Conservation (phyloP, 2,329 filamentous ascomycete genomes). For the Tolypocladium inflatum region DNA sequence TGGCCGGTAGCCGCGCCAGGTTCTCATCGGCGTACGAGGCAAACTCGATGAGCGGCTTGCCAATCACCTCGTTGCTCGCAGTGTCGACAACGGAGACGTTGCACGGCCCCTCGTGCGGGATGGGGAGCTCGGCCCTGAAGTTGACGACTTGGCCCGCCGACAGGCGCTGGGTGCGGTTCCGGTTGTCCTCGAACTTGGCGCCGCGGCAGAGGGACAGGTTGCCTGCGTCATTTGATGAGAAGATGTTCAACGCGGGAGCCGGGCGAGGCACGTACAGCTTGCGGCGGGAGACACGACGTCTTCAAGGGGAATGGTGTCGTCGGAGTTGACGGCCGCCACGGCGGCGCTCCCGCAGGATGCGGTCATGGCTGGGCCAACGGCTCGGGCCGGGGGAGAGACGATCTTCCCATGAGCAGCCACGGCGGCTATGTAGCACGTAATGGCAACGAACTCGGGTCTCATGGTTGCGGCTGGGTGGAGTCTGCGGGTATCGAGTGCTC, state of each 20-base stretch:
- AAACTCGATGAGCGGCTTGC: constrained; percentile 42
- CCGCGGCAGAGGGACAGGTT: too few relatives aligned
- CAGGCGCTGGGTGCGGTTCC: too few relatives aligned
- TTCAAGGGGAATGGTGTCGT: too few relatives aligned
- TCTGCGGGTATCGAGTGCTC: too few relatives aligned
- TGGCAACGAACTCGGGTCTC: background rate
- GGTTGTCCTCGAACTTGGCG: too few relatives aligned
- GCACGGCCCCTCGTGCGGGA: constrained; percentile 31
- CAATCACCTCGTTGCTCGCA: constrained; percentile 40
- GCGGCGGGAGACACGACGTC: too few relatives aligned
- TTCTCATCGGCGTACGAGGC: constrained; percentile 41
- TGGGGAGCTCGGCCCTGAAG: too few relatives aligned
- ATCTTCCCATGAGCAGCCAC: constrained; percentile 35
- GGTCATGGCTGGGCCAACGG: constrained; percentile 31
- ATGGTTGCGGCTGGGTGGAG: background rate
- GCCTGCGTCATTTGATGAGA: too few relatives aligned
- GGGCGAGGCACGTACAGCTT: too few relatives aligned
- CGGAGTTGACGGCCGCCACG: too few relatives aligned
- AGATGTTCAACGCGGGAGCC: too few relatives aligned
- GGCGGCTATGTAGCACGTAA: background rate
- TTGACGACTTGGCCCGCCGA: too few relatives aligned
- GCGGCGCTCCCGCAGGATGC: constrained; percentile 11
- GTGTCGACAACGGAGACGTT: constrained; percentile 52
- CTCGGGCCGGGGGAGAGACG: constrained; percentile 28
- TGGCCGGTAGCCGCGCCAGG: constrained; percentile 20